Conservation (phyloP, 2,329 filamentous ascomycete genomes). For the Diaporthe sp. region DNA sequence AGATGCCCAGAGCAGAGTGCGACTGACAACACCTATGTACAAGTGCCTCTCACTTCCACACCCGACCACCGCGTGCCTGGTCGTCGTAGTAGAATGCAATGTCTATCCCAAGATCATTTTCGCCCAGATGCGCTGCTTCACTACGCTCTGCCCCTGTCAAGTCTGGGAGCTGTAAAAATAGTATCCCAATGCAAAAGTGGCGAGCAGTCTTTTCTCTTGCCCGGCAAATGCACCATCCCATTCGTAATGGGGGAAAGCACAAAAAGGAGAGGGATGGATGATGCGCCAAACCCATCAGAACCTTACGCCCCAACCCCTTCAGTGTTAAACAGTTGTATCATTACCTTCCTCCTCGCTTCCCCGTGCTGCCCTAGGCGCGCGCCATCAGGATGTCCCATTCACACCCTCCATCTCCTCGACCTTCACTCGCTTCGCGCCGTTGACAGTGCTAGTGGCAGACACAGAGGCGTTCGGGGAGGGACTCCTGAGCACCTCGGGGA, state of each 20-base stretch:
- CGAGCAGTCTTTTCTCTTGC: constrained; percentile 9
- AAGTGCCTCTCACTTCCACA: neutral
- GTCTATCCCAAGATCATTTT: constrained; percentile 11
- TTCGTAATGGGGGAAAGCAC: neutral
- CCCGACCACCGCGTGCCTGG: neutral
- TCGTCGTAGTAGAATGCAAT: constrained; percentile 12
- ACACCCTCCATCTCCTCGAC: constrained; percentile 18
- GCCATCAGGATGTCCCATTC: neutral
- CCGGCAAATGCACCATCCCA: constrained; percentile 1
- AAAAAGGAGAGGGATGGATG: neutral
- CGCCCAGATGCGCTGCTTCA: neutral
- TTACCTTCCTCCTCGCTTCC: constrained; percentile 1
- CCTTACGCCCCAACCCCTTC: neutral
- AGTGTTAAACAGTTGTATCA: neutral
- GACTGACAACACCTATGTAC: constrained; percentile 4
- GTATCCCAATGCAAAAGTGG: neutral
- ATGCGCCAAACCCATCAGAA: neutral
- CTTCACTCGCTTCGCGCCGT: constrained; percentile 24
- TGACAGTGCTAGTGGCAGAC: constrained; percentile 19
- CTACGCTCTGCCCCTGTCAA: neutral
- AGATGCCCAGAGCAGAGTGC: neutral
- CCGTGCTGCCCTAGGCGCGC: neutral
- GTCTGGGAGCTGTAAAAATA: neutral
- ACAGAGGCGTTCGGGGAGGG: constrained; percentile 39
- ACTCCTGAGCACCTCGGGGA: constrained; percentile 52